Base-by-base conservation (phyloP, 768 basidiomycete genomes). In the Panellus pusillus region DNA sequence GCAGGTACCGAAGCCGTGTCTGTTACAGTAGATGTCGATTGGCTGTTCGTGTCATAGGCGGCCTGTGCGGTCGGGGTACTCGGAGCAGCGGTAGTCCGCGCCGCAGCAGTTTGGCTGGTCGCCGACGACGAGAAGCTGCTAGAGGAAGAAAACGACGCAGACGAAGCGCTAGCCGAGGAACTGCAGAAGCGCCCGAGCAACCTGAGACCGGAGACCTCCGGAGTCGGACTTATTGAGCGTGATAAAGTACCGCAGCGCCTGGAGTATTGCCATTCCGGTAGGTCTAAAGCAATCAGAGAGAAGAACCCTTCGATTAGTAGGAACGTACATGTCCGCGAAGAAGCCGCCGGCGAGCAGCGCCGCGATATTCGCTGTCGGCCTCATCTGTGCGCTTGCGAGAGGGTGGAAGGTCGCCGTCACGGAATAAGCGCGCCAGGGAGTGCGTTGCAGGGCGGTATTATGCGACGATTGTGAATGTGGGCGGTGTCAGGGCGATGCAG, bases 361-460 rank as follows among this genome's bases (percentile, higher is more conserved):
- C 8, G 74, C 88, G 13, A 97, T 98, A 93, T 78, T 98, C 42
- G 67, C 78, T 1, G 74, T 96, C 2, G 95, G 94, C 8, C 69
- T 98, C 18, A 65, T 89, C n/a, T 99, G 97, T 95, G 95, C 95
- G 0, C 76, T 98, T 68, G 78, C 82, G 2, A 73, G 79, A 27
- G 92, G 93, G 0, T 99, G 96, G 97, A 86, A 97, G 71, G 74
- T 98, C 61, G 96, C 93, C 0, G 79, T 98, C n/a, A 17, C 66
- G 80, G 58, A 97, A 94, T 72, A 97, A 96, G 76, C 72, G 83
- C 3, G 87, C 86, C n/a, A 74, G 92, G 28, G 94, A 97, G 71
- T 86, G 87, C 31, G 82, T 98, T 7, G 87, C 89, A 13, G 85
- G 82, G 70, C 77, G 80, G 35, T 97, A 96, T 68, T 93, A 92